Base-by-base conservation (phyloP, 306 rosid species). In the Lathyrus aphaca region DNA sequence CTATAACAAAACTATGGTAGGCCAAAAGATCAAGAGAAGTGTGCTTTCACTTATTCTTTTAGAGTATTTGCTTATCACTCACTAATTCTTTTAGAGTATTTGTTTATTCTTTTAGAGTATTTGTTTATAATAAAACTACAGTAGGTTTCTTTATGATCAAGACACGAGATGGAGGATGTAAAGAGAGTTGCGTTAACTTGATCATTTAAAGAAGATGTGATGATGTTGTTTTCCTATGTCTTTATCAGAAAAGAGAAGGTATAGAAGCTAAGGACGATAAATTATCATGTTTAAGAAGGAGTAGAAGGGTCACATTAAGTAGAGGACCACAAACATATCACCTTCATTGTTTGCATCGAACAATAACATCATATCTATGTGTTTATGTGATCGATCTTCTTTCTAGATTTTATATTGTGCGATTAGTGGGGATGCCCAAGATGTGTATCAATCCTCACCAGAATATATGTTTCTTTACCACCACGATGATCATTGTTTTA, bases 331-430 rank as follows among this genome's bases (percentile, higher is more conserved):
- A 23, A 11, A 14, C 8, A 5, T 1, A 23, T 54, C 60, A 54
- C 32, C 35, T 54, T 54, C 37, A 54, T 54, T 54, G 37, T 54
- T 54, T 54, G 60, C 60, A 23, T 54, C 2, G 60, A n/a, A 23
- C 60, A 21, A 21, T 5, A 53, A 16, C 55, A 49, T 21, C 32
- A 51, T 19, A 19, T 50, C 14, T 53, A 10, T 21, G 32, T 53
- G 32, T 53, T 3, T 53, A 53, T 21, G 59, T 53, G 59, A 53
- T 21, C 59, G 12, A 49, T 49, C 55, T 21, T 53, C 59, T 5
- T 53, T 53, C 59, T 53, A 11, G 35, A 53, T n/a, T 53, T 53
- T 12, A 42, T 12, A 43, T 4, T 10, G 16, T 35, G 39, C 49
- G 14, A 8, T n/a, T 54, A 54, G 60, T 54, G 16, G 60, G 60